Conservation (phyloP, 768 basidiomycete species). For the Termitomyces bulborhizus region DNA sequence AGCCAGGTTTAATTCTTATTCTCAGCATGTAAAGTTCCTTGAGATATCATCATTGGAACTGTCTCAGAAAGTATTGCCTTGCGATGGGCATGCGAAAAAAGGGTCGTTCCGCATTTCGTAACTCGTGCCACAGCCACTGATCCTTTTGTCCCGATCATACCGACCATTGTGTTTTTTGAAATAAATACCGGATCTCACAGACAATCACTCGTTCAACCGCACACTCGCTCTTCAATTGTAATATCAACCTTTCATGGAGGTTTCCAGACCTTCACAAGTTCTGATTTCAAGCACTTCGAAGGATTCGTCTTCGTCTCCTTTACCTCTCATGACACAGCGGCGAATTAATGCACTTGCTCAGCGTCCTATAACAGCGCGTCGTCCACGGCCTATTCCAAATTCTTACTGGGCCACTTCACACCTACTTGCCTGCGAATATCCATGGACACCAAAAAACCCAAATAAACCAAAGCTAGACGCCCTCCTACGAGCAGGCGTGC, state of each 20-base stretch:
- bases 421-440: conserved; percentile 78
- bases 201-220: background rate
- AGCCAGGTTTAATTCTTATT: background rate
- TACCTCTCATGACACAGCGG: conserved; percentile 6
- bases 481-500: conserved; percentile 63
- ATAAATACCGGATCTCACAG: background rate
- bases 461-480: conserved; percentile 67
- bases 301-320: background rate
- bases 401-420: conserved; percentile 76
- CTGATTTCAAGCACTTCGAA: background rate
- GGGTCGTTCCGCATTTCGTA: background rate
- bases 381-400: conserved; percentile 67
- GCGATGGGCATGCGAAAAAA: background rate
- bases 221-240: background rate
- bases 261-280: conserved; percentile 1
- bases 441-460: conserved; percentile 58
- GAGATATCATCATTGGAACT: background rate
- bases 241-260: conserved; percentile 7
- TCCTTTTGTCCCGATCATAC: conserved; percentile 5
- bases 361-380: conserved; percentile 16
- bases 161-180: background rate
- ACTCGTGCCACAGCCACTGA: conserved; percentile 6
- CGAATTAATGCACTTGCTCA: conserved; percentile 15
- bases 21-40: background rate
- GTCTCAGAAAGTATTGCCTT: background rate